A percentile compares a stretch with the other conserved stretches of the same genome.
Conservation (phyloP, 2,329 filamentous ascomycete species). For the Lachnellula subtilissima region DNA sequence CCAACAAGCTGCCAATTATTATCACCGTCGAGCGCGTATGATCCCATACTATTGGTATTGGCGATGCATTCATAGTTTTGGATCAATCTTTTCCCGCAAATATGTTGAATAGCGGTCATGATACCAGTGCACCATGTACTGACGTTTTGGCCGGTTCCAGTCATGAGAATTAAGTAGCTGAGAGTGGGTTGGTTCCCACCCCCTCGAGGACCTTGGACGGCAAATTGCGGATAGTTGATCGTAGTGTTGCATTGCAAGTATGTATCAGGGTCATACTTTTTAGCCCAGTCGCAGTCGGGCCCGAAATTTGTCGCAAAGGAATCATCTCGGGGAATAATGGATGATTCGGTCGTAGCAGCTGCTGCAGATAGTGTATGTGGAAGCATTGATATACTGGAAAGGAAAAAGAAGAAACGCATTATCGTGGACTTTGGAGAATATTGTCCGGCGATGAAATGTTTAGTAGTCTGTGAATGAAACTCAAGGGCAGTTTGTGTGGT, state of each 20-base stretch:
- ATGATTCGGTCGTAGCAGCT: not conserved
- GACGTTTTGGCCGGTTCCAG: not conserved
- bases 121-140: not conserved
- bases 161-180: not conserved
- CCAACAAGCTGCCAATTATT: not conserved
- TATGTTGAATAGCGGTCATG: not conserved
- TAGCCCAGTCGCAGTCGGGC: not conserved
- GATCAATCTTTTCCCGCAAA: not conserved
- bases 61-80: not conserved
- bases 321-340: not conserved
- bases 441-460: not conserved
- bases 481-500: not conserved
- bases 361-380: not conserved
- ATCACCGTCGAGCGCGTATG: not conserved
- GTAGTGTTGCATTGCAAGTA: not conserved
- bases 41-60: not conserved
- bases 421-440: not conserved
- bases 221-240: not conserved
- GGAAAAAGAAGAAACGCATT: not conserved
- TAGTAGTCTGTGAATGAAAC: not conserved
- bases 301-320: not conserved
- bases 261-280: not conserved
- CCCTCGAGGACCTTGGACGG: not conserved
- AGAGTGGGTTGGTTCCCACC: not conserved
- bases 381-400: not conserved